Evolutionary conservation across 1,284 basidiomycete species (phyloP).

Genomic region (Ceratobasidium sp.): DNA sequence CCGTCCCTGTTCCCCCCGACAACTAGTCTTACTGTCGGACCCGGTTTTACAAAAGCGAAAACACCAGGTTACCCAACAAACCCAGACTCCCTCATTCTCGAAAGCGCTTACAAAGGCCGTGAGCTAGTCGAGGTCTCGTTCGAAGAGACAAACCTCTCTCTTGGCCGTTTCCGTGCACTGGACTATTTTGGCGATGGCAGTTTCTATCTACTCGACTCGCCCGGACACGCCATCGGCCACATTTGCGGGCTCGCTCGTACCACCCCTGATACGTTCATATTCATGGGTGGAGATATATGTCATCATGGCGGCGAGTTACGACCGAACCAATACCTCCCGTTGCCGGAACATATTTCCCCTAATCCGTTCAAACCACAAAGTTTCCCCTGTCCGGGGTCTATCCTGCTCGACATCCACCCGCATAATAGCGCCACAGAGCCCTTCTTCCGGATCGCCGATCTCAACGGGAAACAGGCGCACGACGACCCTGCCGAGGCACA

Average conservation of each 20-base stretch:
- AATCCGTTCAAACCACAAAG: slow-evolving; percentile 23
- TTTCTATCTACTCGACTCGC: slow-evolving; percentile 45
- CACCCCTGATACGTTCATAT: slow-evolving; percentile 30
- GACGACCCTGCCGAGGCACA: slow-evolving; percentile 21
- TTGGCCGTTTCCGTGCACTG: slow-evolving; percentile 26
- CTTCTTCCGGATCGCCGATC: slow-evolving; percentile 4
- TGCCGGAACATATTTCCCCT: slow-evolving; percentile 32
- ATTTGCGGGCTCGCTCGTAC: slow-evolving; percentile 25
- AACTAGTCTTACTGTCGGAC: slow-evolving; percentile 24
- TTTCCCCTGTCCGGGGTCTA: slow-evolving; percentile 12
- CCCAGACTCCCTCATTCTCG: slow-evolving; percentile 17
- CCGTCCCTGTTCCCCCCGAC: too few species aligned
- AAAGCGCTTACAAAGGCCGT: slow-evolving; percentile 37
- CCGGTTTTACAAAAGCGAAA: slow-evolving; percentile 24
- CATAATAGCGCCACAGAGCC: background rate
- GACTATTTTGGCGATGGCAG: slow-evolving; percentile 51
- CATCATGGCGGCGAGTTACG: slow-evolving; percentile 33
- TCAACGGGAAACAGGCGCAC: background rate
- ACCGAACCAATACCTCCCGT: slow-evolving; percentile 26
- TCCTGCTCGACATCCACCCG: slow-evolving; percentile 16
- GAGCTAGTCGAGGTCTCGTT: slow-evolving; percentile 35
- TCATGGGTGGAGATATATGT: slow-evolving; percentile 25
- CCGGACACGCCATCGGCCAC: slow-evolving; percentile 47
- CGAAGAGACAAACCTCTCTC: background rate
- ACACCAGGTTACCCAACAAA: slow-evolving; percentile 31